Conservation (phyloP, 2,329 filamentous ascomycete species). For the Aspergillus sp. region DNA sequence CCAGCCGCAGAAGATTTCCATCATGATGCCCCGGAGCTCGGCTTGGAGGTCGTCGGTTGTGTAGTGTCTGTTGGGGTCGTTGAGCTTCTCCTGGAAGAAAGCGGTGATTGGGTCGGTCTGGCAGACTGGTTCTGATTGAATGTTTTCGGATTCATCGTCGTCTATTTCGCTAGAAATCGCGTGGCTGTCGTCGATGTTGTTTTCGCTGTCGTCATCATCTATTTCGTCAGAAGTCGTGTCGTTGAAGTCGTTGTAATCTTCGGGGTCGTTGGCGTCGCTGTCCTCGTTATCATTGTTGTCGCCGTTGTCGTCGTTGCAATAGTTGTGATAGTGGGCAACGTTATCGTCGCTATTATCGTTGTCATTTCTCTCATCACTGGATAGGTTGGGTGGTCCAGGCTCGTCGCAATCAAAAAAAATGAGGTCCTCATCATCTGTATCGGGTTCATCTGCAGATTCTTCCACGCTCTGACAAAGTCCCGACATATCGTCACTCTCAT, state of each 20-base stretch:
- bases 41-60: slow-evolving; percentile 16
- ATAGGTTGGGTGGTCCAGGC: background rate
- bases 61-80: slow-evolving; percentile 15
- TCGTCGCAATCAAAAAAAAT: background rate
- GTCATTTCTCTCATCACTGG: background rate
- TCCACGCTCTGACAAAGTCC: too few species aligned
- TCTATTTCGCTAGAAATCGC: too few species aligned
- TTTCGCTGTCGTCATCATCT: too few species aligned
- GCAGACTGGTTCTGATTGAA: background rate
- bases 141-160: background rate
- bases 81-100: slow-evolving; percentile 21
- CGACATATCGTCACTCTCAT: background rate
- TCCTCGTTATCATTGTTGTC: slow-evolving; percentile 1
- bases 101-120: slow-evolving; percentile 15
- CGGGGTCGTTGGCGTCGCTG: background rate
- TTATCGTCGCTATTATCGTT: background rate
- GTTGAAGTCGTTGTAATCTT: background rate
- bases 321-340: too few species aligned
- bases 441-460: background rate
- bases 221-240: background rate
- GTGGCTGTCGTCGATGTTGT: too few species aligned
- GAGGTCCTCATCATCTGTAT: background rate
- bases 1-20: slow-evolving; percentile 23
- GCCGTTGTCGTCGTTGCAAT: background rate
- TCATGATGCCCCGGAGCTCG: slow-evolving; percentile 23